Evolutionary conservation across 2,329 filamentous ascomycete species (phyloP).

Genomic region (Fusarium napiforme): DNA sequence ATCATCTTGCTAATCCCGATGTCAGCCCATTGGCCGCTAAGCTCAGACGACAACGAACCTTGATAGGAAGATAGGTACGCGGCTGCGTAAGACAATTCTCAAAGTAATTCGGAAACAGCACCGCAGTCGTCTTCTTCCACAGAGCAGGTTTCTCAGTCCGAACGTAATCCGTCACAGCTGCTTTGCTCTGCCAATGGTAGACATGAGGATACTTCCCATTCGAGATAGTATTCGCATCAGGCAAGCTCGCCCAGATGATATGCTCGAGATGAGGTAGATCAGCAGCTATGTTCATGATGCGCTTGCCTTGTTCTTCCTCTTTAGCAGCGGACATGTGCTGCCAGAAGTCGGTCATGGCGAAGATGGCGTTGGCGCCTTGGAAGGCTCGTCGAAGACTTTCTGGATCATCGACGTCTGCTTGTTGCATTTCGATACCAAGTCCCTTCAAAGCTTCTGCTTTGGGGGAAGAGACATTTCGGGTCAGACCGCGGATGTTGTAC

Average conservation of each 20-base stretch:
- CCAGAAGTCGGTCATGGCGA: slow-evolving; percentile 17
- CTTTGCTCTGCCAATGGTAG: slow-evolving; percentile 13
- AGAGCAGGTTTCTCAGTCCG: not conserved
- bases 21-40: accelerated
- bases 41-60: accelerated
- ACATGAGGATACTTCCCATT: not conserved
- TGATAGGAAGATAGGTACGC: not conserved
- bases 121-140: not conserved
- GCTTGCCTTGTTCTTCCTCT: slow-evolving; percentile 1
- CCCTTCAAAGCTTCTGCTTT: not conserved
- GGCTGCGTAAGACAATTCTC: slow-evolving; percentile 5
- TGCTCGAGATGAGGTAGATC: not conserved
- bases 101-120: slow-evolving; percentile 11
- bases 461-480: not conserved
- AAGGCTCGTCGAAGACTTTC: not conserved
- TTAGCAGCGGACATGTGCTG: not conserved
- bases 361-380: not conserved
- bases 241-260: not conserved
- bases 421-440: not conserved
- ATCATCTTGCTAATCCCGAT: not conserved
- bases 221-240: not conserved
- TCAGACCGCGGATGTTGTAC: not conserved
- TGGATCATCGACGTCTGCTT: not conserved
- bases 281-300: not conserved
- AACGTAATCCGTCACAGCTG: not conserved